A percentile compares a stretch with the other conserved stretches of the same genome.
These are phyloP conservation scores for Decorospora gaudefroyi DNA, from an alignment of 2,329 filamentous ascomycete genomes.

Conservation along the genomic window DNA sequence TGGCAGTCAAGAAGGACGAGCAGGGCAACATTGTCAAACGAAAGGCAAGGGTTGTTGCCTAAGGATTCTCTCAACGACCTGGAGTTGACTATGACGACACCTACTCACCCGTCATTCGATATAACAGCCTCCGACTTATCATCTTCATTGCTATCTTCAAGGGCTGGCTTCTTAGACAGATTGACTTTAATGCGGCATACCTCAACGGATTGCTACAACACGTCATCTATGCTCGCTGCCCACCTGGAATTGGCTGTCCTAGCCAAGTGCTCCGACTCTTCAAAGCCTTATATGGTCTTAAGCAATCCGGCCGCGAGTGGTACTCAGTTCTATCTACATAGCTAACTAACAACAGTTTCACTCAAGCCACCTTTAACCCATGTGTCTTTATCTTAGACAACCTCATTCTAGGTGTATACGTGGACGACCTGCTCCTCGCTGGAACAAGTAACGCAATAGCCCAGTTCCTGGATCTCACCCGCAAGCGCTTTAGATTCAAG, in stretches of 20 bases:
- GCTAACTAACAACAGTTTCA: constrained; percentile 1
- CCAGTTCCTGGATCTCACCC: neutral
- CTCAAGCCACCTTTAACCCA: constrained; percentile 1
- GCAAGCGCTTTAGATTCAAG: constrained; percentile 9
- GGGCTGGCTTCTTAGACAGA: neutral
- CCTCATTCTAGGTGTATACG: constrained; percentile 17
- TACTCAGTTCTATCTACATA: constrained; percentile 8
- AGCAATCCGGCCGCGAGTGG: constrained; percentile 21
- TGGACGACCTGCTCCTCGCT: constrained; percentile 15
- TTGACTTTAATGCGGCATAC: constrained; percentile 15
- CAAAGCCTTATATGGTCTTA: constrained; percentile 21
- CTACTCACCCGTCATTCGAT: constrained; percentile 12
- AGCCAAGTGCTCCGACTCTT: neutral
- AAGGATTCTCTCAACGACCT: constrained; percentile 15
- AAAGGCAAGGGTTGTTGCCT: constrained; percentile 9
- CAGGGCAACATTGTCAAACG: constrained; percentile 4
- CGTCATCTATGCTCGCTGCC: constrained; percentile 4
- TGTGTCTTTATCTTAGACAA: constrained; percentile 8
- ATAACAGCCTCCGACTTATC: constrained; percentile 10
- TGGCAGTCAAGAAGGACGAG: constrained; percentile 11
- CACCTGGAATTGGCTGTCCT: neutral
- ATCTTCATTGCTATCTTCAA: neutral
- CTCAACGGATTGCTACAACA: constrained; percentile 5
- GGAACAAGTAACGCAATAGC: neutral
- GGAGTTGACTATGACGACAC: constrained; percentile 13